Conservation (phyloP, 306 rosid species). For the Fragaria ananassa region DNA sequence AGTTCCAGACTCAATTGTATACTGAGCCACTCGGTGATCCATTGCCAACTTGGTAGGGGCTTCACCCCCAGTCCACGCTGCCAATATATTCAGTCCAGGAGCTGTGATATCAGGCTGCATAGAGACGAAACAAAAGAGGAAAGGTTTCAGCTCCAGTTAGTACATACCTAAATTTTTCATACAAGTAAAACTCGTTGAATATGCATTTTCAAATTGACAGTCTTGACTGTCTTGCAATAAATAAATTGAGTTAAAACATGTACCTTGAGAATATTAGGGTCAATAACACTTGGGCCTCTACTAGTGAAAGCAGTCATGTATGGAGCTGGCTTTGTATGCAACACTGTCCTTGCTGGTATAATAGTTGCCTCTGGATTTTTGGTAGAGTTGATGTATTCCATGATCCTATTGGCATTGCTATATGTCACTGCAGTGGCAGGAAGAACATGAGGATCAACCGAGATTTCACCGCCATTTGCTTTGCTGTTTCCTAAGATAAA, state of each 20-base stretch:
- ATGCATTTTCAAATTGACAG: neutral
- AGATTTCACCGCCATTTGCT: slow-evolving; percentile 42
- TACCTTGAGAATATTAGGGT: slow-evolving; percentile 80
- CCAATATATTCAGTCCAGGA: slow-evolving; percentile 86
- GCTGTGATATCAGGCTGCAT: slow-evolving; percentile 94
- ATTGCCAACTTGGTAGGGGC: slow-evolving; percentile 63
- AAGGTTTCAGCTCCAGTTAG: neutral
- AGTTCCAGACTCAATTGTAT: slow-evolving; percentile 77
- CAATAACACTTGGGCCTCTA: slow-evolving; percentile 83
- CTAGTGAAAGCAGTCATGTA: slow-evolving; percentile 68
- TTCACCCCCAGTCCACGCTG: slow-evolving; percentile 79
- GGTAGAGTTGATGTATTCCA: slow-evolving; percentile 47
- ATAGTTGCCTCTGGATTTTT: slow-evolving; percentile 53
- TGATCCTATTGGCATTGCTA: slow-evolving; percentile 41
- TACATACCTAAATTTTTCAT: neutral
- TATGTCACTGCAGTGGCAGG: slow-evolving; percentile 61
- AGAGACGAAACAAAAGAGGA: slow-evolving; percentile 12
- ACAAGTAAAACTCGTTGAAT: neutral
- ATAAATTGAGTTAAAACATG: neutral
- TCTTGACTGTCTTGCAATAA: neutral
- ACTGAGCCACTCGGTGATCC: slow-evolving; percentile 61
- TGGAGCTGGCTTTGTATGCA: slow-evolving; percentile 77
- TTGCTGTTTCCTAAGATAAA: slow-evolving; percentile 54
- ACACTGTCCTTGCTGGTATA: slow-evolving; percentile 53
- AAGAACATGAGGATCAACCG: slow-evolving; percentile 62